Conservation (phyloP, 192 early-diverging fungal genomes). For the Coemansia sp. region DNA sequence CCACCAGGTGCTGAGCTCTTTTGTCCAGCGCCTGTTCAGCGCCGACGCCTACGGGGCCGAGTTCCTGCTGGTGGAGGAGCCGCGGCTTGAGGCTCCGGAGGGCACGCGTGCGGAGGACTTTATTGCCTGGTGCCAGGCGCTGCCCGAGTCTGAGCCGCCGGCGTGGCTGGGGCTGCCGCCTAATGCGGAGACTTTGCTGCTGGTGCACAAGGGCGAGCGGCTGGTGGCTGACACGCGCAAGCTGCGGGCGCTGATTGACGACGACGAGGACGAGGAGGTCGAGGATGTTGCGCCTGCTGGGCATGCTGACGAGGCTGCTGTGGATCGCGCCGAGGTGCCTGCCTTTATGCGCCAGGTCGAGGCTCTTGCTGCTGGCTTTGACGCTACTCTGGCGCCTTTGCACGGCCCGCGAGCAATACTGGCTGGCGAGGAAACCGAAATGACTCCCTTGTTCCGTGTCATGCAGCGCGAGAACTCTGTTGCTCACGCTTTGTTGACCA, state of each 20-base stretch:
- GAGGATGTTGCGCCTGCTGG: slow-evolving; percentile 4
- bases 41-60: slow-evolving; percentile 79
- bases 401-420: slow-evolving; percentile 4
- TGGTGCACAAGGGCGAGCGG: slow-evolving; percentile 75
- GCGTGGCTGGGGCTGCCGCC: slow-evolving; percentile 95
- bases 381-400: slow-evolving; percentile 57
- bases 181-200: slow-evolving; percentile 90
- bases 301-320: slow-evolving; percentile 2
- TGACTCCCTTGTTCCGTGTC: slow-evolving; percentile 78
- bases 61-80: slow-evolving; percentile 69
- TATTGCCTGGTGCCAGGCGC: slow-evolving; percentile 80
- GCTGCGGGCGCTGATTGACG: slow-evolving; percentile 78
- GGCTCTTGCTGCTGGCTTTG: slow-evolving; percentile 61
- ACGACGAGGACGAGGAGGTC: slow-evolving; percentile 67
- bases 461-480: slow-evolving; percentile 80
- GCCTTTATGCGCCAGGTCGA: slow-evolving; percentile 76
- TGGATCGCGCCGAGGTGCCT: slow-evolving; percentile 60
- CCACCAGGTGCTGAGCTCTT: slow-evolving; percentile 80
- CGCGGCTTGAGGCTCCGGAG: slow-evolving; percentile 75
- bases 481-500: slow-evolving; percentile 61
- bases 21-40: slow-evolving; percentile 83
- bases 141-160: slow-evolving; percentile 94
- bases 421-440: not conserved
- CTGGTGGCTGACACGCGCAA: slow-evolving; percentile 86
- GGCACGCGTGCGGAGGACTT: slow-evolving; percentile 85